phyloP scores from a whole-genome alignment of 2,329 filamentous ascomycete genomes.

The Aurifilum marmelostoma region DNA sequence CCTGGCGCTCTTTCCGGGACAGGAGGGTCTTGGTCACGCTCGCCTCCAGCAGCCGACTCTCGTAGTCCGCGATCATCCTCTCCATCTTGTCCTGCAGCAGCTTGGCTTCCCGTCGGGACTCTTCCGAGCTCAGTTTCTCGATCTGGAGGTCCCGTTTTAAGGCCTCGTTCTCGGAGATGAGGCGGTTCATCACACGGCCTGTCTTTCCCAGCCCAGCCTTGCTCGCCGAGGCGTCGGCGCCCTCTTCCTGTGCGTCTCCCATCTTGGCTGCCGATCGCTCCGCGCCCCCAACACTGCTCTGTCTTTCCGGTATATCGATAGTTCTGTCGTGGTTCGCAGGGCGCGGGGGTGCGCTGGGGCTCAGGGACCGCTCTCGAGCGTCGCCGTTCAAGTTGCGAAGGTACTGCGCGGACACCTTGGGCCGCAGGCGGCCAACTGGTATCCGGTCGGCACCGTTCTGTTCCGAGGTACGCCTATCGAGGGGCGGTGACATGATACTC shows the following conservation, averaged over 20 bases:
- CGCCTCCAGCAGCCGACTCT: constrained; percentile 69
- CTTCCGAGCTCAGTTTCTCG: constrained; percentile 67
- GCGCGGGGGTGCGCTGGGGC: constrained; percentile 14
- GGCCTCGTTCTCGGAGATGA: constrained; percentile 79
- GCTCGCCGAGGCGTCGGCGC: constrained; percentile 68
- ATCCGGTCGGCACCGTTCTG: constrained; percentile 38
- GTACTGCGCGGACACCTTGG: constrained; percentile 31
- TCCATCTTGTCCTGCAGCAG: constrained; percentile 74
- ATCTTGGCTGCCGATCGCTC: constrained; percentile 23
- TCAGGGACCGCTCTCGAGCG: constrained; percentile 25
- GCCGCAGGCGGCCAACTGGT: constrained; percentile 43
- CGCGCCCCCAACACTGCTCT: constrained; percentile 30
- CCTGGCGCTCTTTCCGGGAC: constrained; percentile 73
- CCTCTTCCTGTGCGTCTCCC: constrained; percentile 31
- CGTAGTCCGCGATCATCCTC: constrained; percentile 68
- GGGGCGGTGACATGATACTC: constrained; percentile 50
- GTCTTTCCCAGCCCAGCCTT: constrained; percentile 75
- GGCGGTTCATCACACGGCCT: constrained; percentile 76
- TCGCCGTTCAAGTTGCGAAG: constrained; percentile 28
- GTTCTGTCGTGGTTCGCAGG: constrained; percentile 27
- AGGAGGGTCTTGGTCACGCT: constrained; percentile 73
- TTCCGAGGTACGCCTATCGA: constrained; percentile 39
- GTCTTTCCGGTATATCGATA: constrained; percentile 36
- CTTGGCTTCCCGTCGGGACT: constrained; percentile 69
- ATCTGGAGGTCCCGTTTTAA: constrained; percentile 74